A percentile compares a stretch with the other conserved stretches of the same genome.
These are phyloP conservation scores for Xylariaceae sp. DNA, from an alignment of 2,329 filamentous ascomycete genomes.

Conservation along the genomic window DNA sequence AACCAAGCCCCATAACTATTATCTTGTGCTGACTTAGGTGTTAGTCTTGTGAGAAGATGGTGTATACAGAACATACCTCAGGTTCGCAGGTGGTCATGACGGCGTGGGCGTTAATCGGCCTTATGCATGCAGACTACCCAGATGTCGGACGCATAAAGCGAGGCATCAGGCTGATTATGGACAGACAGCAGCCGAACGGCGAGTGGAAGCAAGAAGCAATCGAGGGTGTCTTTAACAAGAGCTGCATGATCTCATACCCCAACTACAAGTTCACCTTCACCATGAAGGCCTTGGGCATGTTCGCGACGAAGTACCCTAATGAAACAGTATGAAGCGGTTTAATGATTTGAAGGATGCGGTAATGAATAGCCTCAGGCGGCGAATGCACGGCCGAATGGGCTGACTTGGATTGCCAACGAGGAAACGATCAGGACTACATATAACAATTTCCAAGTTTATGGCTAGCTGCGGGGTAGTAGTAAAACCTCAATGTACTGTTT, in stretches of 20 bases:
- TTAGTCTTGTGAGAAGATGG: conserved; percentile 68
- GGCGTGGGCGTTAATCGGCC: conserved; percentile 76
- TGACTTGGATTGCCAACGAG: neutral
- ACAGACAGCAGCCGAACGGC: conserved; percentile 77
- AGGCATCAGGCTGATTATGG: conserved; percentile 76
- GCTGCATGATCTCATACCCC: conserved; percentile 97
- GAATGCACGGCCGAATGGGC: neutral
- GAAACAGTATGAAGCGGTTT: conserved; percentile 40
- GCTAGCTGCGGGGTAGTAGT: too few species aligned
- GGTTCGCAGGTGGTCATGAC: conserved; percentile 91
- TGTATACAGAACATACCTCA: conserved; percentile 67
- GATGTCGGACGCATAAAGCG: conserved; percentile 64
- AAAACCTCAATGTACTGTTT: too few species aligned
- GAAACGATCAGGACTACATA: neutral
- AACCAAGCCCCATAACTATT: neutral
- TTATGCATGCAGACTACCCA: conserved; percentile 79
- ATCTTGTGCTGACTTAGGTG: conserved; percentile 3
- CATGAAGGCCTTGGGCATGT: conserved; percentile 90
- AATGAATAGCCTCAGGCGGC: neutral
- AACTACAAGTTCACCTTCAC: conserved; percentile 99
- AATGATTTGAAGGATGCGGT: conserved; percentile 17
- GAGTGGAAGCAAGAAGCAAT: conserved; percentile 96
- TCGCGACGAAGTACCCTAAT: conserved; percentile 65
- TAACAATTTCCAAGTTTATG: too few species aligned
- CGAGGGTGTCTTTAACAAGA: conserved; percentile 98